A percentile compares a stretch with the other conserved stretches of the same genome.
These are phyloP conservation scores for Phaeoacremonium minimum DNA, from an alignment of 2,329 filamentous ascomycete species.

Conservation along the genomic window DNA sequence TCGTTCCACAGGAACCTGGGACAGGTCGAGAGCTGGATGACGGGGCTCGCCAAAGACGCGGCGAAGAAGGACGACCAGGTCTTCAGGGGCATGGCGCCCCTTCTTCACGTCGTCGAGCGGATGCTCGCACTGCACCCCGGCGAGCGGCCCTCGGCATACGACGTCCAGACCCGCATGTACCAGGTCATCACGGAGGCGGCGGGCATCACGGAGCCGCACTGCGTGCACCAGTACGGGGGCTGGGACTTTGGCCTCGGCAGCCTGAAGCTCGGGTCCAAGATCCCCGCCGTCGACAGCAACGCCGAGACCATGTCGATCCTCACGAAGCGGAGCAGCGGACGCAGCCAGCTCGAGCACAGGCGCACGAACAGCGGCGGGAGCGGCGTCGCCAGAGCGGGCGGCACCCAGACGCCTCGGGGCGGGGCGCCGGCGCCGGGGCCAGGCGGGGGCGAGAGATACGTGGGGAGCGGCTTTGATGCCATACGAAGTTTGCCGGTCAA, in stretches of 20 bases:
- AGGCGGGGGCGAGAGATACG: too few species aligned
- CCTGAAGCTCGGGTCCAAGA: slow-evolving; percentile 14
- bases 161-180: slow-evolving; percentile 49
- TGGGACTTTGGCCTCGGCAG: slow-evolving; percentile 22
- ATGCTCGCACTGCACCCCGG: slow-evolving; percentile 50
- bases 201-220: slow-evolving; percentile 45
- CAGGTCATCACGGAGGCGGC: slow-evolving; percentile 45
- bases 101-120: slow-evolving; percentile 46
- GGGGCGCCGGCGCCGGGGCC: too few species aligned
- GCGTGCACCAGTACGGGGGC: slow-evolving; percentile 42
- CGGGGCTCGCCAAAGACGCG: slow-evolving; percentile 54
- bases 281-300: slow-evolving; percentile 7
- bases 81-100: slow-evolving; percentile 45
- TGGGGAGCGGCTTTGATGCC: slow-evolving; percentile 18
- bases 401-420: background rate
- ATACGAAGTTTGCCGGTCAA: slow-evolving; percentile 20
- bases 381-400: background rate
- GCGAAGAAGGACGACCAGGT: slow-evolving; percentile 41
- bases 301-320: slow-evolving; percentile 19
- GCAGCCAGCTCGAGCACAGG: slow-evolving; percentile 17
- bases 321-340: slow-evolving; percentile 22
- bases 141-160: slow-evolving; percentile 46
- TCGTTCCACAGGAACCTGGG: slow-evolving; percentile 69
- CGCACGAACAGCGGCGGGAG: slow-evolving; percentile 17
- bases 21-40: slow-evolving; percentile 67